A percentile compares a stretch with the other conserved stretches of the same genome.
phyloP scores from a whole-genome alignment of 2,329 filamentous ascomycete species.

The Thielaviopsis ethacetica region DNA sequence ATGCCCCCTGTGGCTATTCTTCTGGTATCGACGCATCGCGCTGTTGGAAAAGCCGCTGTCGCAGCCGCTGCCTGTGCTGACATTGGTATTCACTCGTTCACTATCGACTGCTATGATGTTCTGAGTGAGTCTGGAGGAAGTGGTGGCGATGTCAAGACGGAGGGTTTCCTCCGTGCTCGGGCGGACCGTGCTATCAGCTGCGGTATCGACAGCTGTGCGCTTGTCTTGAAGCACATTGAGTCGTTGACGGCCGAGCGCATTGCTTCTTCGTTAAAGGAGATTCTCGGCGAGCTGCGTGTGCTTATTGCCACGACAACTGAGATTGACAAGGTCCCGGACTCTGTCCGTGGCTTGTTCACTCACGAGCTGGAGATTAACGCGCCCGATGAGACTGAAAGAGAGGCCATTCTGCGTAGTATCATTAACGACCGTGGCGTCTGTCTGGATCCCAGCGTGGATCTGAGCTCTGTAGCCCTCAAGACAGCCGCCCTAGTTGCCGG shows the following conservation, averaged over 20 bases:
- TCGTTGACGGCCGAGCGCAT: conserved; percentile 84
- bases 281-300: conserved; percentile 63
- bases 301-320: conserved; percentile 90
- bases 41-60: conserved; percentile 78
- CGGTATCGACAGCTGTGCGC: conserved; percentile 63
- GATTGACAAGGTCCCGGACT: conserved; percentile 83
- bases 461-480: conserved; percentile 76
- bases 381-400: conserved; percentile 81
- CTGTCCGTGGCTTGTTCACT: conserved; percentile 77
- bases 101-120: conserved; percentile 84
- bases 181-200: conserved; percentile 82
- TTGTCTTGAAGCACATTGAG: conserved; percentile 83
- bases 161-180: conserved; percentile 73
- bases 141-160: conserved; percentile 73
- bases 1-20: conserved; percentile 81
- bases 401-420: conserved; percentile 68
- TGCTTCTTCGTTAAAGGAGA: conserved; percentile 66
- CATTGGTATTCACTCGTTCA: conserved; percentile 76
- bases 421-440: conserved; percentile 59
- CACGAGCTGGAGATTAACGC: conserved; percentile 90
- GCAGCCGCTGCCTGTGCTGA: conserved; percentile 67
- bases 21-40: conserved; percentile 77
- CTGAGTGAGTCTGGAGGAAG: conserved; percentile 55
- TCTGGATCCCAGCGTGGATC: conserved; percentile 69
- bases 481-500: conserved; percentile 91